phyloP scores from a whole-genome alignment of 768 basidiomycete species.

The Crepidotus variabilis region DNA sequence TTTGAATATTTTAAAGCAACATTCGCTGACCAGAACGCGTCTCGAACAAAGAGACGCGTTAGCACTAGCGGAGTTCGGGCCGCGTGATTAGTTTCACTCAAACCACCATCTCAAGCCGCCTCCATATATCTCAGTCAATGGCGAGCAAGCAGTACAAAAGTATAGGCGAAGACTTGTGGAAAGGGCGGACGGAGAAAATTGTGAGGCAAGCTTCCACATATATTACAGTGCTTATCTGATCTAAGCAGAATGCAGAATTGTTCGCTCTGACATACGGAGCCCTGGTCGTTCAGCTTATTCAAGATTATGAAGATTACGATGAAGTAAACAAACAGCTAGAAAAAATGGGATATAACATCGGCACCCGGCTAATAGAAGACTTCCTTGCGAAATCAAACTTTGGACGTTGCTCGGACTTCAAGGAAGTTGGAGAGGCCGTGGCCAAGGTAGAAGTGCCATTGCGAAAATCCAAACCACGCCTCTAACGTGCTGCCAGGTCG shows the following conservation, averaged over 20 bases:
- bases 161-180: slow-evolving; percentile 96
- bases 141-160: slow-evolving; percentile 83
- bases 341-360: slow-evolving; percentile 99
- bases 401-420: slow-evolving; percentile 90
- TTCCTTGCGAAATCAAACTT: slow-evolving; percentile 91
- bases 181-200: slow-evolving; percentile 90
- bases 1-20: no score
- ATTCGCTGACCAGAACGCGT: no score
- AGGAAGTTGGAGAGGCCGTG: slow-evolving; percentile 92
- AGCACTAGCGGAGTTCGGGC: no score
- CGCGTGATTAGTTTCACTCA: neutral
- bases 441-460: slow-evolving; percentile 63
- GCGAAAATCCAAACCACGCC: neutral
- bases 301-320: slow-evolving; percentile 97
- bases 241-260: slow-evolving; percentile 86
- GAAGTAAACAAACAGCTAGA: slow-evolving; percentile 97
- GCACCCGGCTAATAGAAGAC: slow-evolving; percentile 93
- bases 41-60: no score
- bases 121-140: slow-evolving; percentile 38
- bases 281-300: slow-evolving; percentile 95
- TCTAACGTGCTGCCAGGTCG: slow-evolving; percentile 57
- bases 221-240: slow-evolving; percentile 14
- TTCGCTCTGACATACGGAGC: slow-evolving; percentile 97
- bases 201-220: slow-evolving; percentile 40
- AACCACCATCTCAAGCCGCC: slow-evolving; percentile 2